Base-by-base conservation (phyloP, 164 flowering plant genomes). In the Chimonanthus praecox region DNA sequence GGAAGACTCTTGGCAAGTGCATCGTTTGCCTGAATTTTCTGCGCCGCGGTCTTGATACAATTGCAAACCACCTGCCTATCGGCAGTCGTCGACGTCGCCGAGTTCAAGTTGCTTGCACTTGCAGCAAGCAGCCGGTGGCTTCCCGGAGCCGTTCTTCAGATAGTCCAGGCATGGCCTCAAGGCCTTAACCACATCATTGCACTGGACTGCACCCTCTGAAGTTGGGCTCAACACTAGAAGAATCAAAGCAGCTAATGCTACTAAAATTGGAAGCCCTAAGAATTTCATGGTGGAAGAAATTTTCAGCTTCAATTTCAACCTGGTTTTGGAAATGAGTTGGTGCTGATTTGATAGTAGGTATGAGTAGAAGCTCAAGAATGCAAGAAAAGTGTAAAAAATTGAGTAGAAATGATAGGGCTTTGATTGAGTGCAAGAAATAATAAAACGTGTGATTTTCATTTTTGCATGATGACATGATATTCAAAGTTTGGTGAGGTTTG, bases 111-210 rank as follows among this genome's bases (percentile, higher is more conserved):
- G 3, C 78, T 70, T 11, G 80, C 89, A 9, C 92, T 92, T 69
- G 49, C 97, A 91, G 58, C 94, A 91, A 18, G 77, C 72, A 0
- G 75, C 15, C 0, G 91, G 85, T 9, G 93, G 92, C 69, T 21
- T 68, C 49, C 90, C 93, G 3, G 58, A 50, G 54, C 97, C 92
- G 7, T 63, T 86, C 64, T 13, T 51, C 6, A 91, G 85, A 75
- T 88, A 91, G 54, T 58, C 79, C 48, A 89, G 47, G 72, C 93
- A 91, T 0, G 97, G 93, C 44, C 54, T 76, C 73, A 91, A 73
- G 80, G 76, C 79, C 49, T 77, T 80, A 0, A 83, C 18, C 45
- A 91, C 97, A 58, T 77, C 83, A 18, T 84, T 85, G 84, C 97
- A 91, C 7, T 86, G 33, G 47, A 91, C 79, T 0, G 86, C 87